A percentile compares a stretch with the other conserved stretches of the same genome.
Conservation (phyloP, 495 filamentous ascomycete genomes). For the Trichoderma reesei region DNA sequence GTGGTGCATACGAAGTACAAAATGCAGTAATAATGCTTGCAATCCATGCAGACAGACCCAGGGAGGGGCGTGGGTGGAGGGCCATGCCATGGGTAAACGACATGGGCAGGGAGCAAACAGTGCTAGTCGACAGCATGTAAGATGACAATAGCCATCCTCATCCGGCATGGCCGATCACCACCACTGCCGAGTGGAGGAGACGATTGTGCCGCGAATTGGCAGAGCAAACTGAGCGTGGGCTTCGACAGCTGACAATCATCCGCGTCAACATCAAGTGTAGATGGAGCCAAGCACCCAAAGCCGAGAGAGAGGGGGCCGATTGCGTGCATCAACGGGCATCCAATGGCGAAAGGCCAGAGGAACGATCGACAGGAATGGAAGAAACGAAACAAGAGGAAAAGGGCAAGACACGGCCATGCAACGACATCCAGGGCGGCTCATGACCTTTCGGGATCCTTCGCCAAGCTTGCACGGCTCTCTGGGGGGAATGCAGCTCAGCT, state of each 20-base stretch:
- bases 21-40: no score
- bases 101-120: neutral
- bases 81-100: neutral
- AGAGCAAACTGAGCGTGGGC: neutral
- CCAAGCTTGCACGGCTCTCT: conserved; percentile 1
- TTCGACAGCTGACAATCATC: neutral
- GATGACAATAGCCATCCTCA: neutral
- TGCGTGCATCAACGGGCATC: neutral
- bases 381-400: neutral
- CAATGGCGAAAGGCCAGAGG: neutral
- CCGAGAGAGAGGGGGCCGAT: no score
- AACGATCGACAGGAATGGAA: neutral
- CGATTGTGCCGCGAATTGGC: neutral
- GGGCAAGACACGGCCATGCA: neutral
- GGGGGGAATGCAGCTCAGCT: neutral
- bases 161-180: conserved; percentile 6
- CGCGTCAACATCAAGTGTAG: no score
- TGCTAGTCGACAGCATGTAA: neutral
- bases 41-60: neutral
- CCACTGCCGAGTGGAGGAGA: conserved; percentile 3
- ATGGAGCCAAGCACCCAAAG: no score
- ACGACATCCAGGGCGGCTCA: neutral
- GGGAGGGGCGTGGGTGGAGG: neutral
- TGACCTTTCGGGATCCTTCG: neutral
- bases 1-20: no score